Evolutionary conservation across 169 alveolate species (phyloP), one percentile per base, ranked within the genome.

Genomic region (Plasmodium falciparum): DNA sequence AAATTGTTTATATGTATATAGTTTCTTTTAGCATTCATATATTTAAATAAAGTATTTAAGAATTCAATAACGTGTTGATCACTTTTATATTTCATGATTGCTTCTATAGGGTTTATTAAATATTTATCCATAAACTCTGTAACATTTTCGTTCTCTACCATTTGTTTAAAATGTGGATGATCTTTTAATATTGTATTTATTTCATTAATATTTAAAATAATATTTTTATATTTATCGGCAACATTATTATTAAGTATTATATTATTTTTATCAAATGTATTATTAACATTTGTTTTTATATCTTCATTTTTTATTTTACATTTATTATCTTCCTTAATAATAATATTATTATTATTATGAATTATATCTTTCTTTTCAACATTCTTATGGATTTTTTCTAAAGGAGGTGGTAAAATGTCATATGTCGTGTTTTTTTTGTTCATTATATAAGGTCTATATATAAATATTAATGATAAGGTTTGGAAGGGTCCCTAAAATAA

Each of bases 391-490:
- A 76, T 76, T 65, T 24, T 76, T 58, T 76, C 89, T 17, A 76
- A 49, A 20, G 89, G 78, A 1, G 89, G 89, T 8, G 89, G 89
- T 2, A 76, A 45, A 17, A 76, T 76, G 56, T 76, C 89, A 12
- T 15, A 76, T 33, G 22, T 45, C 24, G 4, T 47, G 20, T 65
- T 47, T 47, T 13, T 49, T 33, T 76, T 63, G 15, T 63, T 26
- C 33, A 26, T 26, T 26, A 26, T 26, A 3, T 26, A 26, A 26
- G 33, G 33, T 26, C 33, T 26, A 26, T 26, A 3, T 24, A n/a
- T n/a, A n/a, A 1, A 24, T 24, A 24, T 24, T 24, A 24, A 24
- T 24, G 33, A 26, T 26, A 26, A 26, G 3, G 33, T 26, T 2
- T 26, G 3, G 33, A 2, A 26, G 33, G 33, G 59, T 50, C 20